Evolutionary conservation across 2,329 filamentous ascomycete genomes (phyloP).

Genomic region (Aureobasidium melanogenum): DNA sequence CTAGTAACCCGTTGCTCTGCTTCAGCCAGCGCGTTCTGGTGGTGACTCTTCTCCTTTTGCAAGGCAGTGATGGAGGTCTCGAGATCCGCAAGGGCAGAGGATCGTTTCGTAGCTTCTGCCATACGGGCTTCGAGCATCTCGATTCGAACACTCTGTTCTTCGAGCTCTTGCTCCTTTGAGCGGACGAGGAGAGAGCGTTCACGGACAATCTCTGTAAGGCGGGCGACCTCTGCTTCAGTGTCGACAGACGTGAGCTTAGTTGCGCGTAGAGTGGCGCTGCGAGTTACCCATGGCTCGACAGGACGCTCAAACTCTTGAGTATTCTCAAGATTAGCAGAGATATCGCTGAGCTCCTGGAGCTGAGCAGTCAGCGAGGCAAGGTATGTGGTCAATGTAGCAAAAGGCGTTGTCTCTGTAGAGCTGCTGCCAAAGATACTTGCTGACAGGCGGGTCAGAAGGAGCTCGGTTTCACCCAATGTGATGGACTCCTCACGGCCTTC

Average conservation of each 20-base stretch:
- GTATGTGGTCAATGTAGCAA: slow-evolving; percentile 59
- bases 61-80: slow-evolving; percentile 52
- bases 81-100: slow-evolving; percentile 57
- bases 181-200: slow-evolving; percentile 54
- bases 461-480: slow-evolving; percentile 57
- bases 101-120: slow-evolving; percentile 72
- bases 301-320: slow-evolving; percentile 56
- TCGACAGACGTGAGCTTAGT: slow-evolving; percentile 74
- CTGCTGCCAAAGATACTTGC: slow-evolving; percentile 40
- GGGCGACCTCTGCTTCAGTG: slow-evolving; percentile 73
- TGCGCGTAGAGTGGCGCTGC: slow-evolving; percentile 72
- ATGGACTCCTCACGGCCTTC: slow-evolving; percentile 62
- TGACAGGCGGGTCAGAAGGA: slow-evolving; percentile 51
- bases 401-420: slow-evolving; percentile 55
- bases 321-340: slow-evolving; percentile 40
- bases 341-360: slow-evolving; percentile 60
- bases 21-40: slow-evolving; percentile 45
- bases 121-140: slow-evolving; percentile 84
- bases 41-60: slow-evolving; percentile 16
- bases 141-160: slow-evolving; percentile 83
- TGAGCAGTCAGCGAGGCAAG: slow-evolving; percentile 56
- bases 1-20: slow-evolving; percentile 20
- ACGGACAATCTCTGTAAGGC: slow-evolving; percentile 69
- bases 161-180: slow-evolving; percentile 63
- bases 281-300: slow-evolving; percentile 71